Percentiles rank a stretch among this genome's conserved stretches.
These are phyloP conservation scores for Eutypella sp. DNA, from an alignment of 2,329 filamentous ascomycete species.

Conservation along the genomic window DNA sequence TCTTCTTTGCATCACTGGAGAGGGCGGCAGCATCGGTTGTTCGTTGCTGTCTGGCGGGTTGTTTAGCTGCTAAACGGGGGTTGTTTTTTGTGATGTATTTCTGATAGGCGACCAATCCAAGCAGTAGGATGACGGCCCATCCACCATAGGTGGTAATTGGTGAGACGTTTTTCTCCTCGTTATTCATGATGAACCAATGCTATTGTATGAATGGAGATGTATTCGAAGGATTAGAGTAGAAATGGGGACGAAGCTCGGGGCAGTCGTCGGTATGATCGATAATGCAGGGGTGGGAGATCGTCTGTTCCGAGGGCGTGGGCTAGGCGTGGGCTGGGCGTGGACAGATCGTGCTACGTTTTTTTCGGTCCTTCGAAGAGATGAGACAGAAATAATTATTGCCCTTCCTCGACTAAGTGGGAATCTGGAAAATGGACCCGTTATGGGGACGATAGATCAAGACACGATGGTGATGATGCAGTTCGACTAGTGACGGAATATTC, in stretches of 20 bases:
- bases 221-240: neutral
- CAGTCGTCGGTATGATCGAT: neutral
- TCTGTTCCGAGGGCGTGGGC: too few relatives aligned
- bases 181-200: conserved; percentile 19
- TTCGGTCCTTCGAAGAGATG: neutral
- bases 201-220: conserved; percentile 1
- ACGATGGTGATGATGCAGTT: too few relatives aligned
- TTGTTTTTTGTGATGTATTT: conserved; percentile 12
- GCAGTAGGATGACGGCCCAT: conserved; percentile 28
- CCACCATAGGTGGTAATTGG: conserved; percentile 30
- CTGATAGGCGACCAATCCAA: conserved; percentile 23
- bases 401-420: neutral
- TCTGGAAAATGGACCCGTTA: too few relatives aligned
- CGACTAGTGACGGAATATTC: too few relatives aligned
- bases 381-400: neutral
- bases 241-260: neutral
- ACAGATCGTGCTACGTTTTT: too few relatives aligned
- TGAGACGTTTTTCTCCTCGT: conserved; percentile 18
- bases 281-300: too few relatives aligned
- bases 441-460: neutral
- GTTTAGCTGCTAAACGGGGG: conserved; percentile 14
- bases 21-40: conserved; percentile 17
- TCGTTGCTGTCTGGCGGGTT: conserved; percentile 17
- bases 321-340: too few relatives aligned
- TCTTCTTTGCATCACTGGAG: conserved; percentile 28